Evolutionary conservation across 257 asterid genomes (phyloP), one percentile per base, ranked within the genome.

Genomic region (Apocynum venetum): DNA sequence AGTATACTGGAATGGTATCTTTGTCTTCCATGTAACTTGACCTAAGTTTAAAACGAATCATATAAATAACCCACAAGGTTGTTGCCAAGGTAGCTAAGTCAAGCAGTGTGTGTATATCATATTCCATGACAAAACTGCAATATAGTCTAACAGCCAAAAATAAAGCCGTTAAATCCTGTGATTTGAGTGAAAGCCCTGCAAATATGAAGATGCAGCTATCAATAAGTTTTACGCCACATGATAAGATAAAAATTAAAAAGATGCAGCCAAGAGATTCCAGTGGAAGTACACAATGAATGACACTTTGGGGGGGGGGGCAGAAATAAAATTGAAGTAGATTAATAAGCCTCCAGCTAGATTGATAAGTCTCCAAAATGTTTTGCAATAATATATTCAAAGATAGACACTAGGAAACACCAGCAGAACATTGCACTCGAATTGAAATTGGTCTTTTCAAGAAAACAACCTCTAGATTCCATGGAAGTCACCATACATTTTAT

Each of bases 71-170:
- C 98, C 98, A 94, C 88, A 89, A 72, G 79, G 97, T 94, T 67
- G 98, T 89, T 43, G 89, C 98, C 88, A 94, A 76, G 8, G 98
- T 94, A 73, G 97, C 92, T 85, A 91, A 72, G 84, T 94, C 98
- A 82, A 94, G 98, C 80, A 94, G 66, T 1, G 98, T 94, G 85
- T 94, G 97, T 81, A 94, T 94, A 85, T 94, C 97, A 82, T 92
- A 94, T 88, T 94, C 98, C 98, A 94, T 92, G 74, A 94, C 97
- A 76, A 94, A 92, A 84, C 98, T 92, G 76, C 97, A 92, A 83
- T 92, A 94, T 75, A 94, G 84, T 87, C 98, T 94, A 79, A 92
- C 98, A 76, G 93, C 97, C 90, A 94, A 79, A 88, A 94, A 94
- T 74, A 94, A 79, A 49, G 98, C 98, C 59, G 98, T 94, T 75